Evolutionary conservation across 805 yeast genomes (phyloP).

Genomic region (Candida hispaniensis): DNA sequence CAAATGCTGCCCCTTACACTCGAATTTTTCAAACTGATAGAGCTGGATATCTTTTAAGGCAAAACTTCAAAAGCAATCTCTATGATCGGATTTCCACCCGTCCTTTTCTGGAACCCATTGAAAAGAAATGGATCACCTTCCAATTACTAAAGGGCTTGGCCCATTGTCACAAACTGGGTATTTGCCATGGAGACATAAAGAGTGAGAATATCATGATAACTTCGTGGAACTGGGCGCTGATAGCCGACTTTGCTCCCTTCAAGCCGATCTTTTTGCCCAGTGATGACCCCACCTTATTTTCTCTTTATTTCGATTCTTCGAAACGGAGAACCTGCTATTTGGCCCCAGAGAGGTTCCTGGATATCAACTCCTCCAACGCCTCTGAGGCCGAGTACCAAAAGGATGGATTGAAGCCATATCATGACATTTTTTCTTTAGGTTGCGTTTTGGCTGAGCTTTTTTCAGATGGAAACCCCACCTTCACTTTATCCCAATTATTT

Average conservation of each 20-base stretch:
- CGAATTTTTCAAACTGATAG: constrained; percentile 77
- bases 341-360: constrained; percentile 81
- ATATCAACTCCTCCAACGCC: constrained; percentile 16
- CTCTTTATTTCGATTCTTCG: constrained; percentile 86
- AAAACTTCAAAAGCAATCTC: constrained; percentile 64
- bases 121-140: constrained; percentile 73
- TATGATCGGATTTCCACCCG: constrained; percentile 78
- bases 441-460: constrained; percentile 88
- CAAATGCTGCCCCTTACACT: constrained; percentile 60
- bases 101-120: constrained; percentile 74
- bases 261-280: constrained; percentile 84
- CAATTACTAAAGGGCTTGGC: constrained; percentile 60
- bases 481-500: constrained; percentile 78
- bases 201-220: constrained; percentile 80
- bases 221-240: constrained; percentile 75
- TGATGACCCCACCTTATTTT: constrained; percentile 84
- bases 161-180: constrained; percentile 48
- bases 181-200: constrained; percentile 86
- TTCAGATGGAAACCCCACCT: constrained; percentile 75
- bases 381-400: constrained; percentile 23
- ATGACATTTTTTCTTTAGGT: constrained; percentile 46
- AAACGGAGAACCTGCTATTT: constrained; percentile 78
- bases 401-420: constrained; percentile 30
- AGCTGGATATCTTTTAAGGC: constrained; percentile 85
- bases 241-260: constrained; percentile 74